These are phyloP conservation scores for Trypanosoma lewisi DNA, from an alignment of 208 protist species.

Conservation along the genomic window DNA sequence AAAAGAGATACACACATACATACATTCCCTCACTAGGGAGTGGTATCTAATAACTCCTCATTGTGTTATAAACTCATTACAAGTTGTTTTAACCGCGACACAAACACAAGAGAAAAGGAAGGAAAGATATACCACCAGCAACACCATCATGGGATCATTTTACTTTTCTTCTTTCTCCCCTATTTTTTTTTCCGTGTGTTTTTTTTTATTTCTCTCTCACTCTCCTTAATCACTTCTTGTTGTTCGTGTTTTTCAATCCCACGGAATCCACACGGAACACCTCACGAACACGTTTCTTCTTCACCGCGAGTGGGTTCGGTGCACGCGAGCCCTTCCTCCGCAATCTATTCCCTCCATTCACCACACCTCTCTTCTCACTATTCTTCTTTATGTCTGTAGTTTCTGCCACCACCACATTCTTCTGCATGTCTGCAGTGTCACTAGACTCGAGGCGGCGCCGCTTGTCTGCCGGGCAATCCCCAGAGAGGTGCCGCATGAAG, in stretches of 20 bases:
- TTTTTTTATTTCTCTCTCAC: neutral
- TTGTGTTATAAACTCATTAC: neutral
- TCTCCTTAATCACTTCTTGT: neutral
- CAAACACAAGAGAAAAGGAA: slow-evolving; percentile 5
- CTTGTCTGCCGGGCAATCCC: slow-evolving; percentile 6
- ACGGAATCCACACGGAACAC: slow-evolving; percentile 44
- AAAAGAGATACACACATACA: neutral
- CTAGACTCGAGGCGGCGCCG: neutral
- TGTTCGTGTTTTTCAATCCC: slow-evolving; percentile 1
- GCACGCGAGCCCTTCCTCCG: neutral
- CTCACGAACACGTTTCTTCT: slow-evolving; percentile 72
- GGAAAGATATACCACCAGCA: neutral
- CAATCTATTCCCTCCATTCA: slow-evolving; percentile 1
- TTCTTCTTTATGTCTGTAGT: neutral
- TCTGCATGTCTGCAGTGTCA: neutral
- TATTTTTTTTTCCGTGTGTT: neutral
- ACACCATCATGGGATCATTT: neutral
- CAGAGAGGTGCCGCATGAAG: slow-evolving; percentile 26
- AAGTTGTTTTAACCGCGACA: neutral
- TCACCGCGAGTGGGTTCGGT: slow-evolving; percentile 80
- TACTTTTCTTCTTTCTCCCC: neutral
- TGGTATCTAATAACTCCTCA: neutral
- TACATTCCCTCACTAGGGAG: neutral
- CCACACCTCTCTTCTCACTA: slow-evolving; percentile 17
- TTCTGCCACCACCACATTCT: neutral